A percentile compares a stretch with the other conserved stretches of the same genome.
These are phyloP conservation scores for Tuber magnatum DNA, from an alignment of 495 filamentous ascomycete species.

Conservation along the genomic window DNA sequence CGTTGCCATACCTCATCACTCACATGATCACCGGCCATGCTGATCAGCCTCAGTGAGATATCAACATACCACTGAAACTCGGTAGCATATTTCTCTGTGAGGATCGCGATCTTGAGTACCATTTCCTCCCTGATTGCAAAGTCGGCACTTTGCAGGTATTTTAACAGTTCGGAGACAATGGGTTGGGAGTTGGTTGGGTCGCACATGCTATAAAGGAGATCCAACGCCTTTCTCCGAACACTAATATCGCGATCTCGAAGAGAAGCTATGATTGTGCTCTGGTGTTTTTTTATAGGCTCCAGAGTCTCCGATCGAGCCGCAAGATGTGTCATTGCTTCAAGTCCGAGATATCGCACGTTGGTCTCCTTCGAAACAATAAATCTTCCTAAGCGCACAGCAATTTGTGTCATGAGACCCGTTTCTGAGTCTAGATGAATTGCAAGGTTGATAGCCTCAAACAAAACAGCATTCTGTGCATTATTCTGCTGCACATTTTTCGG, in stretches of 20 bases:
- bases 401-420: slow-evolving; percentile 90
- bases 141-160: slow-evolving; percentile 92
- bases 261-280: slow-evolving; percentile 87
- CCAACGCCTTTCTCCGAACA: slow-evolving; percentile 88
- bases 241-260: slow-evolving; percentile 95
- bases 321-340: slow-evolving; percentile 98
- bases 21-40: slow-evolving; percentile 95
- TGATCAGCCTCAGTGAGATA: slow-evolving; percentile 87
- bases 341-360: slow-evolving; percentile 91
- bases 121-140: slow-evolving; percentile 98
- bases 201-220: slow-evolving; percentile 99
- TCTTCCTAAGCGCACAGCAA: slow-evolving; percentile 84
- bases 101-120: slow-evolving; percentile 96
- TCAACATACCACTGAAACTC: slow-evolving; percentile 99
- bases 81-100: slow-evolving; percentile 97
- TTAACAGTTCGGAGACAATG: slow-evolving; percentile 87
- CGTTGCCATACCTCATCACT: slow-evolving; percentile 99
- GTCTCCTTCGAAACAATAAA: slow-evolving; percentile 97
- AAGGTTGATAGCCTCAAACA: slow-evolving; percentile 98
- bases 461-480: slow-evolving; percentile 95
- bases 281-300: slow-evolving; percentile 96
- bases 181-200: slow-evolving; percentile 83
- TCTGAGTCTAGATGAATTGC: slow-evolving; percentile 99
- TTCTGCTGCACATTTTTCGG: slow-evolving; percentile 99
- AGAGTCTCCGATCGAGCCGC: slow-evolving; percentile 90